Percentiles rank a stretch among this genome's conserved stretches.
Evolutionary conservation across 495 filamentous ascomycete genomes (phyloP).

Genomic region (Pyrenula aspistea): DNA sequence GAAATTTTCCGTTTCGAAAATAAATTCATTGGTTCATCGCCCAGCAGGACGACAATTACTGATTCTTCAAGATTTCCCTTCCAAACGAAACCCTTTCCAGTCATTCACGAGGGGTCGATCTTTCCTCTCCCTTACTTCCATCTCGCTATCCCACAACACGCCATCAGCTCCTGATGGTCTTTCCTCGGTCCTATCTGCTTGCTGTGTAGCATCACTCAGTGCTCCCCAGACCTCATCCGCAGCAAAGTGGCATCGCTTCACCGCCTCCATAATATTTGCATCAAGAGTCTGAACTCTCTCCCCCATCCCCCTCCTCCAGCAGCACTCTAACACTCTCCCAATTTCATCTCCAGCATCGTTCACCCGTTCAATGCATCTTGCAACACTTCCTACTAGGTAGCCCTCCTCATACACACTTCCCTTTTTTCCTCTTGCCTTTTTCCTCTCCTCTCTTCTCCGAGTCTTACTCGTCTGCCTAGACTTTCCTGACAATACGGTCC

Average conservation of each 20-base stretch:
- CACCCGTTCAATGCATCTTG: conserved; percentile 76
- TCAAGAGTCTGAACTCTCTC: conserved; percentile 63
- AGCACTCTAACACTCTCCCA: conserved; percentile 54
- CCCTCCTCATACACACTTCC: conserved; percentile 96
- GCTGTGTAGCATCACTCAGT: neutral
- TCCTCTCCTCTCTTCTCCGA: conserved; percentile 77
- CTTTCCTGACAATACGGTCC: conserved; percentile 49
- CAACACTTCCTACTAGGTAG: conserved; percentile 78
- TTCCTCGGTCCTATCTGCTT: neutral
- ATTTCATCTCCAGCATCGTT: conserved; percentile 58
- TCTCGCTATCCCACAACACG: neutral
- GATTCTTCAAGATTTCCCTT: no score
- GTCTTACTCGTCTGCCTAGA: conserved; percentile 75
- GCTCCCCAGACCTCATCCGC: neutral
- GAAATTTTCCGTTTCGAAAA: no score
- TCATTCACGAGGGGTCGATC: neutral
- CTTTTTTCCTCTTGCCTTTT: conserved; percentile 87
- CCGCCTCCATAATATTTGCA: conserved; percentile 22
- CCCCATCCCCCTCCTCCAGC: conserved; percentile 71
- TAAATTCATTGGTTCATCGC: no score
- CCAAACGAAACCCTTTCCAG: neutral
- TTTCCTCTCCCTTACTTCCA: neutral
- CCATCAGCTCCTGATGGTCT: conserved; percentile 1
- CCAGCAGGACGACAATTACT: no score
- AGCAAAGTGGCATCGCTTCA: conserved; percentile 3